Base-by-base conservation (phyloP, 1,284 basidiomycete species). In the Trichosporon inkin region DNA sequence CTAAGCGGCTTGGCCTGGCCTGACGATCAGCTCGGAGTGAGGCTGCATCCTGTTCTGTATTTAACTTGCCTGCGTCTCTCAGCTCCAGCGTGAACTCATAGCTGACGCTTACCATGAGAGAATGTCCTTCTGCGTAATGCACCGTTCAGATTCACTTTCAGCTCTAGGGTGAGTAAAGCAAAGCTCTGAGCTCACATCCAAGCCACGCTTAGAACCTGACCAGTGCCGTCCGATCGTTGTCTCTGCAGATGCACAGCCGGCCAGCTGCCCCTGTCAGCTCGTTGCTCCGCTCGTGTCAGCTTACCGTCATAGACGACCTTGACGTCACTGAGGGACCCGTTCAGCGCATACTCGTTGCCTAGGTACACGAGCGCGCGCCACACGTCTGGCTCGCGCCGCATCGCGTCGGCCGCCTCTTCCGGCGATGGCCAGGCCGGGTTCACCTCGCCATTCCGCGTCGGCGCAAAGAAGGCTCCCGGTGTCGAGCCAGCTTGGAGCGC, bases 301-400 rank as follows among this genome's bases (percentile, higher is more conserved):
- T 49, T 14, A 49, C 44, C 16, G 8, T 49, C 44, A 16, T 49
- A 49, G 44, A 49, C 44, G 24, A 49, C 24, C 24, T 49, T 49
- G 24, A 49, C 44, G 10, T 49, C 44, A 4, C 14, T 17, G 14
- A 49, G 24, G 5, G 44, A 49, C 10, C 44, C 44, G 16, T 14
- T 32, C 24, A 49, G 24, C 44, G 44, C 44, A 49, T 49, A 24
- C 44, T 49, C 44, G 44, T 49, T 49, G 24, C 44, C 44, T 13
- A 49, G 24, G 22, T 49, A 49, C 24, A 49, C 44, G 44, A 49
- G 44, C 14, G 44, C 44, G 22, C 44, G 44, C 44, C 44, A 49
- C 24, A 49, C 44, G 22, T 49, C 44, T 6, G 44, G 44, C 28
- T 49, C 44, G 13, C 44, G 22, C 13, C 22, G 22, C 44, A 49